Conservation (phyloP, 345 rosid genomes). For the Gossypium australe region DNA sequence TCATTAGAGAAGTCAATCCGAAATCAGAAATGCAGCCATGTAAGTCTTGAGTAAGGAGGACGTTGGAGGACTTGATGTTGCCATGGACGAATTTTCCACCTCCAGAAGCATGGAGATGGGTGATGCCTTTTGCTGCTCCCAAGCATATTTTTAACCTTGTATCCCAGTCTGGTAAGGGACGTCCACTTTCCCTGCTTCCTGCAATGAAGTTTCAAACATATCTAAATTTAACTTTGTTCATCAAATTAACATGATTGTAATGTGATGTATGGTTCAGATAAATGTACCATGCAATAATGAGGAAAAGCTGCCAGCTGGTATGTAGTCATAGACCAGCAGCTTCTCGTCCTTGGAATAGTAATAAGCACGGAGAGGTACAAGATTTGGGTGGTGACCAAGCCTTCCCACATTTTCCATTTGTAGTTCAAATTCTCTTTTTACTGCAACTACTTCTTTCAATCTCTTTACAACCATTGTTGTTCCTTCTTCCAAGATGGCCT, state of each 20-base stretch:
- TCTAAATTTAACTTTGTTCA: background rate
- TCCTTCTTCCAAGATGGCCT: conserved; percentile 90
- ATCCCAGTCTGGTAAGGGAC: conserved; percentile 54
- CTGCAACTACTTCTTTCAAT: conserved; percentile 66
- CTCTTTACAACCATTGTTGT: conserved; percentile 83
- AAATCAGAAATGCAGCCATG: conserved; percentile 64
- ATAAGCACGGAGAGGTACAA: conserved; percentile 87
- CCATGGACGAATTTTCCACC: conserved; percentile 53
- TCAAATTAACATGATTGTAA: background rate
- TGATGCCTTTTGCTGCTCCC: conserved; percentile 63
- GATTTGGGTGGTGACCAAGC: conserved; percentile 61
- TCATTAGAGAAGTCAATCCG: conserved; percentile 52
- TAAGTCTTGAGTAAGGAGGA: conserved; percentile 53
- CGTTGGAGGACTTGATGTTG: conserved; percentile 68
- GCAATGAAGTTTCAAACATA: background rate
- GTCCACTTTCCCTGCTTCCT: conserved; percentile 40
- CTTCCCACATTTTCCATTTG: conserved; percentile 82
- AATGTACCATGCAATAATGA: conserved; percentile 1
- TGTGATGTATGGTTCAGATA: background rate
- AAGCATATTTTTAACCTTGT: conserved; percentile 52
- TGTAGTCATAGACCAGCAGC: conserved; percentile 73
- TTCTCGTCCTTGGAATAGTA: conserved; percentile 95
- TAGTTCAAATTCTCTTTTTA: conserved; percentile 87
- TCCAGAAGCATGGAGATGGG: conserved; percentile 47
- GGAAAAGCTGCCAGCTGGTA: conserved; percentile 24